Evolutionary conservation across 257 asterid species (phyloP).

Genomic region (Nyctanthes arbortristis): DNA sequence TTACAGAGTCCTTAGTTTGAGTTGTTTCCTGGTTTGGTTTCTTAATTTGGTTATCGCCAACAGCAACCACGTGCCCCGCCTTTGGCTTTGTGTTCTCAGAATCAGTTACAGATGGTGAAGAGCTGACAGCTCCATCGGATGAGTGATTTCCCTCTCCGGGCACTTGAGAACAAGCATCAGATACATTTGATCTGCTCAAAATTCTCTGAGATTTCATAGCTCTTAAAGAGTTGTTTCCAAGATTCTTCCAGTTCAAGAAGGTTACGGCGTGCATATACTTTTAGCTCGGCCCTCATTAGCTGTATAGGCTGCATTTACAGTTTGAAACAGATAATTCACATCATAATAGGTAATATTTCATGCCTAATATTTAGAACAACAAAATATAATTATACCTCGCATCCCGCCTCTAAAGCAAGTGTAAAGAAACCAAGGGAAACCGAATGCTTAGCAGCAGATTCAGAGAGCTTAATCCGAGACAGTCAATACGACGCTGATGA

Average conservation of each 20-base stretch:
- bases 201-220: constrained; percentile 62
- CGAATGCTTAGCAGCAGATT: constrained; percentile 78
- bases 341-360: not conserved
- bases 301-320: constrained; percentile 63
- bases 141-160: constrained; percentile 55
- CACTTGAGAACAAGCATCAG: constrained; percentile 56
- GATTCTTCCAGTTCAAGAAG: constrained; percentile 55
- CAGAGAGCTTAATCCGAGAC: constrained; percentile 77
- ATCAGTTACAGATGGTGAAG: constrained; percentile 48
- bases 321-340: not conserved
- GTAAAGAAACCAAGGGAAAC: constrained; percentile 85
- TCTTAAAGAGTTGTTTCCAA: constrained; percentile 60
- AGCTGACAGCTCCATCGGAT: constrained; percentile 72
- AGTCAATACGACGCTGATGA: constrained; percentile 85
- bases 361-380: not conserved
- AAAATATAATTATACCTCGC: constrained; percentile 67
- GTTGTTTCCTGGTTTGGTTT: constrained; percentile 33
- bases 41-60: constrained; percentile 35
- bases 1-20: constrained; percentile 38
- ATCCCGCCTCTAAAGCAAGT: constrained; percentile 84
- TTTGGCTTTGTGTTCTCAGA: constrained; percentile 52
- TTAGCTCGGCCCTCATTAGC: constrained; percentile 72
- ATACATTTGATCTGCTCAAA: constrained; percentile 54
- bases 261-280: constrained; percentile 55
- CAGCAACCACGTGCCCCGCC: constrained; percentile 30